Evolutionary conservation across 2,329 filamentous ascomycete genomes (phyloP).

Genomic region (Aspergillus thermomutatus): DNA sequence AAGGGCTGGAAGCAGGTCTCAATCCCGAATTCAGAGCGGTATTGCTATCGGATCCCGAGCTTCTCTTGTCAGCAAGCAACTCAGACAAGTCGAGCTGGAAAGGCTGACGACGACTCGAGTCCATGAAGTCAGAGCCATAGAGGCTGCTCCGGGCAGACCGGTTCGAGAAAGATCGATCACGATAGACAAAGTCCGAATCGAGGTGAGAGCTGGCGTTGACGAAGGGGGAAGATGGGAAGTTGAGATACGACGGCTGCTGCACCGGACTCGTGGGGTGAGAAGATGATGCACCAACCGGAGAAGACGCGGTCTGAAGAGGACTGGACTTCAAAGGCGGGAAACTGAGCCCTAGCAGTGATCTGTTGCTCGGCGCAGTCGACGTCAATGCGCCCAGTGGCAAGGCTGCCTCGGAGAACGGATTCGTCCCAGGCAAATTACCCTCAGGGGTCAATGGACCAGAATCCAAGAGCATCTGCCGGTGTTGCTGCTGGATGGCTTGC

Average conservation of each 20-base stretch:
- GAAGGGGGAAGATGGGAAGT: constrained; percentile 33
- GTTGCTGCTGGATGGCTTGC: constrained; percentile 44
- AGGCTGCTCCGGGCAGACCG: constrained; percentile 38
- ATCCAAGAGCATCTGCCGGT: constrained; percentile 42
- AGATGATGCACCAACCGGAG: constrained; percentile 28
- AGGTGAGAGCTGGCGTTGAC: constrained; percentile 31
- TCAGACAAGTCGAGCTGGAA: constrained; percentile 33
- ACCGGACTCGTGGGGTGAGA: constrained; percentile 35
- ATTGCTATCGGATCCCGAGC: constrained; percentile 31
- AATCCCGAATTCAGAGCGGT: constrained; percentile 34
- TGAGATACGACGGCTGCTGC: constrained; percentile 28
- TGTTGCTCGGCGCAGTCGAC: constrained; percentile 26
- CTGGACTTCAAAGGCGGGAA: constrained; percentile 35
- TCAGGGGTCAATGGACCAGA: constrained; percentile 57
- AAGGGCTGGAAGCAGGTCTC: constrained; percentile 36
- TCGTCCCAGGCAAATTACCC: constrained; percentile 55
- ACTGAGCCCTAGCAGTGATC: constrained; percentile 34
- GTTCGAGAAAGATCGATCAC: constrained; percentile 42
- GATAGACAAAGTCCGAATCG: constrained; percentile 28
- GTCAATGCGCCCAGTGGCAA: constrained; percentile 23
- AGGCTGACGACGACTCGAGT: constrained; percentile 26
- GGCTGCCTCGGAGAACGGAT: constrained; percentile 31
- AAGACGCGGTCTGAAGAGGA: constrained; percentile 33
- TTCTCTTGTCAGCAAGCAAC: constrained; percentile 27
- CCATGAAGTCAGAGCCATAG: constrained; percentile 32